A percentile compares a stretch with the other conserved stretches of the same genome.
phyloP scores from a whole-genome alignment of 2,329 filamentous ascomycete genomes.

The Aspergillus costaricaensis region DNA sequence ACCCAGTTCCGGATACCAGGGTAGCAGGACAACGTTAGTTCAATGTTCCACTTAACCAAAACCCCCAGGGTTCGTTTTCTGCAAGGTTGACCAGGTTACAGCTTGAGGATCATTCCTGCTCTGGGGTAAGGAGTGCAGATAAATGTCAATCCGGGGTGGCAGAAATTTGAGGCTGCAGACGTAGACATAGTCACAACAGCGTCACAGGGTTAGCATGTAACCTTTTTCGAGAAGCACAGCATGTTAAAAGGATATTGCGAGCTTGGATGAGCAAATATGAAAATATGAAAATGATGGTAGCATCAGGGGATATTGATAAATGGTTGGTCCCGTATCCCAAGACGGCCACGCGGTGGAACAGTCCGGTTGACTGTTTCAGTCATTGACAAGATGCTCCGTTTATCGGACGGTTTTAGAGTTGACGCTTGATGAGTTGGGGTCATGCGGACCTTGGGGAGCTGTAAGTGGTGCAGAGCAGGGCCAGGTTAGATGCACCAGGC shows the following conservation, averaged over 20 bases:
- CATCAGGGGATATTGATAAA: neutral
- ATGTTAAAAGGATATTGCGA: neutral
- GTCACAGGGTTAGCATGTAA: neutral
- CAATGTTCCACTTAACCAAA: neutral
- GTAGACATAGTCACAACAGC: neutral
- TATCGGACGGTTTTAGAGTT: slow-evolving; percentile 8
- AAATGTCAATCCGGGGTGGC: neutral
- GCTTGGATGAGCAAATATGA: neutral
- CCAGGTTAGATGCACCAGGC: neutral
- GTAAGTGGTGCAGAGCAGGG: neutral
- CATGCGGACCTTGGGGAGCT: slow-evolving; percentile 1
- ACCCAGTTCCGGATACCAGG: neutral
- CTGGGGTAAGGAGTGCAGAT: neutral
- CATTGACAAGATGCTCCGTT: neutral
- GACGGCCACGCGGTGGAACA: neutral
- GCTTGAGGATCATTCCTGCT: neutral
- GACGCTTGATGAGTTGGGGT: slow-evolving; percentile 7
- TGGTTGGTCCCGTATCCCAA: neutral
- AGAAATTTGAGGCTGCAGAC: neutral
- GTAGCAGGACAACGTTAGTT: neutral
- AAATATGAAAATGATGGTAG: neutral
- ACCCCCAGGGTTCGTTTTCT: neutral
- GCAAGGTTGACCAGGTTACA: neutral
- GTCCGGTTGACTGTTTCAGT: neutral
- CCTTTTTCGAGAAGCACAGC: neutral